Evolutionary conservation across 2,329 filamentous ascomycete species (phyloP).

Genomic region (Westerdykella sp.): DNA sequence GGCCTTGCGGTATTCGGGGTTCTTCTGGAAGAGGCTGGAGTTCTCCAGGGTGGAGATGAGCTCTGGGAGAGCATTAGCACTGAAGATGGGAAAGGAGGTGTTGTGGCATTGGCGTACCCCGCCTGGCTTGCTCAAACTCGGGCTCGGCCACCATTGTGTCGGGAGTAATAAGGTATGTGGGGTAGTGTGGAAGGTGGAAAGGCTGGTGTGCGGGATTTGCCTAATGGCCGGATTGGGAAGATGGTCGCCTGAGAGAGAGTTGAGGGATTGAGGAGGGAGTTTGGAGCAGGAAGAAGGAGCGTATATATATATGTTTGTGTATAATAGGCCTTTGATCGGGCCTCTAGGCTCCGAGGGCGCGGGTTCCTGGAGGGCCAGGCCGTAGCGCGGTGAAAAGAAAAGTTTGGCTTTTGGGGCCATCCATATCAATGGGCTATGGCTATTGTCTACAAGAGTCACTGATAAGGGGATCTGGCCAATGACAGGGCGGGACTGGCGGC

Average conservation of each 20-base stretch:
- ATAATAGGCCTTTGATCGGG: not conserved
- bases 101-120: constrained; percentile 56
- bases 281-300: not conserved
- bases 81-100: not conserved
- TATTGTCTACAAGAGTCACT: constrained; percentile 26
- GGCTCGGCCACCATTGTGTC: constrained; percentile 73
- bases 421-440: constrained; percentile 2
- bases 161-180: not conserved
- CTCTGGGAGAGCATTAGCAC: constrained; percentile 52
- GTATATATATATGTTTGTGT: not conserved
- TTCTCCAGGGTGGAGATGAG: constrained; percentile 91
- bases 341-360: not conserved
- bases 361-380: not conserved
- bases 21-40: constrained; percentile 85
- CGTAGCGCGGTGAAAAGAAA: not conserved
- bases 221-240: too few relatives aligned
- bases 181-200: not conserved
- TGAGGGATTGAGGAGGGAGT: not conserved
- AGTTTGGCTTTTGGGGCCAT: not conserved
- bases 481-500: constrained; percentile 4
- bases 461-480: constrained; percentile 33
- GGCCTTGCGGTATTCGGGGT: constrained; percentile 90
- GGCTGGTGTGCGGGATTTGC: not conserved
- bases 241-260: too few relatives aligned
- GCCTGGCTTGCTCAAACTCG: constrained; percentile 98